These are phyloP conservation scores for Globisporangium irregulare DNA, from an alignment of 352 stramenopile genomes.

Conservation along the genomic window DNA sequence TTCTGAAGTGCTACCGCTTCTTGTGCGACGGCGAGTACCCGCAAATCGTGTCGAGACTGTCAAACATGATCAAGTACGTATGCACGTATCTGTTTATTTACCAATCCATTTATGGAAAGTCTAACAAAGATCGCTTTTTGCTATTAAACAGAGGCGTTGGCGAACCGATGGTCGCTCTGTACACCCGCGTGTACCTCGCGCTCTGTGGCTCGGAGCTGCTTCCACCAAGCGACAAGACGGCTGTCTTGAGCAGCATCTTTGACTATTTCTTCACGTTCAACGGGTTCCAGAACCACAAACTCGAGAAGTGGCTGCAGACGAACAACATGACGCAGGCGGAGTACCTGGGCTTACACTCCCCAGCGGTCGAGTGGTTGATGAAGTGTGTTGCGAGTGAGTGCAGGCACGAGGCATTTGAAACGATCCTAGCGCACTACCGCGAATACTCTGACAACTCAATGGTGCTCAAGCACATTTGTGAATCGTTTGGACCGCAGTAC, in stretches of 20 bases:
- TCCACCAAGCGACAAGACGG: constrained; percentile 31
- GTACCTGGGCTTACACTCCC: constrained; percentile 79
- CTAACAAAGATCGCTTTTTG: neutral
- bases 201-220: constrained; percentile 65
- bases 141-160: constrained; percentile 66
- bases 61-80: constrained; percentile 86
- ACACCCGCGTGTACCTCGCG: constrained; percentile 82
- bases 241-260: constrained; percentile 75
- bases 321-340: constrained; percentile 57
- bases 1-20: constrained; percentile 89
- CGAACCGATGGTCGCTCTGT: constrained; percentile 85
- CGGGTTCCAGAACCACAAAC: constrained; percentile 54
- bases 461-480: constrained; percentile 85
- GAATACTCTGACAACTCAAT: constrained; percentile 86
- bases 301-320: constrained; percentile 45
- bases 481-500: constrained; percentile 61
- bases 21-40: constrained; percentile 87
- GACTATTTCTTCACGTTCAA: constrained; percentile 90
- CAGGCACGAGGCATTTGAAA: constrained; percentile 51
- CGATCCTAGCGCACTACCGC: constrained; percentile 75
- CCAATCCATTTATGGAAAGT: neutral
- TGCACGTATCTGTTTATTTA: neutral
- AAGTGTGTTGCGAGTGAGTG: constrained; percentile 51
- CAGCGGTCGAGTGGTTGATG: constrained; percentile 86
- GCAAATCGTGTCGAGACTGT: constrained; percentile 76